These are phyloP conservation scores for Daldinia sp. DNA, from an alignment of 2,329 filamentous ascomycete species.

Conservation along the genomic window DNA sequence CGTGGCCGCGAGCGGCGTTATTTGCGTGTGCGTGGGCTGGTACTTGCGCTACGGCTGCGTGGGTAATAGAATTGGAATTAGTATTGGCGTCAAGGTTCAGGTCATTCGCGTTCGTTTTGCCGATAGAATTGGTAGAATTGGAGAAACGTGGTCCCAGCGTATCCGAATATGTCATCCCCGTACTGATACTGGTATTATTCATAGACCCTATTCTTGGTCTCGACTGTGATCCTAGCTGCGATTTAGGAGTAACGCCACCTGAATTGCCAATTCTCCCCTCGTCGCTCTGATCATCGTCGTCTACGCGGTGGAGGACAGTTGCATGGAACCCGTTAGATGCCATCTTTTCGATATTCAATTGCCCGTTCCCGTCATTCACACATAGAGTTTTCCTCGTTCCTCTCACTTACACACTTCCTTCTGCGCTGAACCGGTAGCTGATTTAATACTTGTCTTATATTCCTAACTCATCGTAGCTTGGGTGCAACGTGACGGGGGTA, in stretches of 20 bases:
- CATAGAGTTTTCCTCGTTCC: neutral
- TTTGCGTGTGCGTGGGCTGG: slow-evolving; percentile 30
- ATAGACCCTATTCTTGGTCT: slow-evolving; percentile 32
- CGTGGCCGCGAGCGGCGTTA: slow-evolving; percentile 25
- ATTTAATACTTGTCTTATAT: slow-evolving; percentile 32
- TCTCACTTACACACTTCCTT: slow-evolving; percentile 22
- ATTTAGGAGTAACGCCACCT: slow-evolving; percentile 24
- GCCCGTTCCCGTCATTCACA: slow-evolving; percentile 8
- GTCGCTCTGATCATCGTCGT: slow-evolving; percentile 36
- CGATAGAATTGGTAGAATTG: slow-evolving; percentile 27
- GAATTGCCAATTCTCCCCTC: slow-evolving; percentile 28
- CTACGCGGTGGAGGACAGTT: slow-evolving; percentile 46
- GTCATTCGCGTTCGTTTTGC: slow-evolving; percentile 20
- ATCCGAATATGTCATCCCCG: slow-evolving; percentile 37
- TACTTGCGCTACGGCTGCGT: slow-evolving; percentile 18
- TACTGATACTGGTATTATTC: slow-evolving; percentile 31
- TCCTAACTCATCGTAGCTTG: slow-evolving; percentile 40
- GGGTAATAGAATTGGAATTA: slow-evolving; percentile 34
- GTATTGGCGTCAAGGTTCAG: slow-evolving; percentile 35
- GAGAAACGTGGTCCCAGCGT: slow-evolving; percentile 49
- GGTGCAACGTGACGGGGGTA: slow-evolving; percentile 26
- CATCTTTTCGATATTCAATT: slow-evolving; percentile 17
- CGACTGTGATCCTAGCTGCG: slow-evolving; percentile 30
- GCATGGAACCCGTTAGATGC: slow-evolving; percentile 45
- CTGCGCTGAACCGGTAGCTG: slow-evolving; percentile 13